Base-by-base conservation (phyloP, 2,329 filamentous ascomycete genomes). In the Cladorrhinum sp. region DNA sequence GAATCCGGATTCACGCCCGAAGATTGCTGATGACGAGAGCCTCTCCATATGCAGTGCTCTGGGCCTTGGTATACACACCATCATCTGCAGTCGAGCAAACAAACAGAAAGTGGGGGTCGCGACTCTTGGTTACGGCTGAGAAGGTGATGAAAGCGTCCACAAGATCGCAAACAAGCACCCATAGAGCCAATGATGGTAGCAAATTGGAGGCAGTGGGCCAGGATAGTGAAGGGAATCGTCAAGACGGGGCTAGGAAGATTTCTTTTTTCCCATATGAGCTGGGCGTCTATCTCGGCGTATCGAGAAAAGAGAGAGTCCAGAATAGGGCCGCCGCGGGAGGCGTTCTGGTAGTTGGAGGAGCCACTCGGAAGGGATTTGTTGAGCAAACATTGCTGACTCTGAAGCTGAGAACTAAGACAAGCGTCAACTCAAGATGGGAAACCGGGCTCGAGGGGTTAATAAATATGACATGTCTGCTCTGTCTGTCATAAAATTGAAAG, bases 381-480 rank as follows among this genome's bases (percentile, higher is more conserved):
- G 42, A 28, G 54, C 54, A 57, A 57, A 57, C 54, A 49, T 21
- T 20, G 20, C 26, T 16, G 39, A 33, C 23, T 21, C 46, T 46
- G 42, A 16, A 18, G 36, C 24, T 14, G n/a, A 57, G 8, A 23
- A 18, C 26, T 6, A 51, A 51, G 20, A 23, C 12, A 49, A 33
- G 20, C 20, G 42, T 28, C 24, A 49, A 24, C n/a, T 46, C 18
- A 21, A 46, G 18, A 8, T 14, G 2, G 2, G 42, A 46, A 21
- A 46, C 42, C 42, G 42, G 42, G 42, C 42, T 18, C 18, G n/a
- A 46, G 42, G 54, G 54, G 18, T 12, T 57, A 28, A 57, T 49
- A 30, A 54, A 54, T 57, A 49, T 57, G 54, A 57, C 39, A 18
- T 48, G 39, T 57, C 54, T 48, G 23, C 42, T 57, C 18, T 20